phyloP scores from a whole-genome alignment of 2,329 filamentous ascomycete genomes.

The Allantophomopsis lycopodina region DNA sequence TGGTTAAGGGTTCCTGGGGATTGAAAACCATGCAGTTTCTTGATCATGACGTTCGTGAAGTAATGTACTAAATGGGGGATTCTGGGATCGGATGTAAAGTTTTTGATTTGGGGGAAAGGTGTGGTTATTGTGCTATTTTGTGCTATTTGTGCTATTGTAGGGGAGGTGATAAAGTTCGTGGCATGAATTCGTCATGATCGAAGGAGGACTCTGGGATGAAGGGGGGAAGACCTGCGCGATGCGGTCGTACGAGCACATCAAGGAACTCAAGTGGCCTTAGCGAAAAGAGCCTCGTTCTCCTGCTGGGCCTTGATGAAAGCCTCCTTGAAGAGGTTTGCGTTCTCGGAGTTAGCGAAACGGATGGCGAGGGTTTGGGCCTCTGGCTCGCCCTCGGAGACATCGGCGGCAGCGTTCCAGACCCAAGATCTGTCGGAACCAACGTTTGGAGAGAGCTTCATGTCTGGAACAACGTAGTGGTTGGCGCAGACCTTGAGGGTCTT shows the following conservation, averaged over 20 bases:
- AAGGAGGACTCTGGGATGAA: background rate
- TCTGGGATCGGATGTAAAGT: no score
- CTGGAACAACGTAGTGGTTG: conserved; percentile 98
- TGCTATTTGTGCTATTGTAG: no score
- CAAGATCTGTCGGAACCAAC: conserved; percentile 96
- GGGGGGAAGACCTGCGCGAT: no score
- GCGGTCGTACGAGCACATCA: background rate
- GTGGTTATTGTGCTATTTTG: background rate
- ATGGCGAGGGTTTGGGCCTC: conserved; percentile 95
- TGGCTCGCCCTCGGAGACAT: conserved; percentile 95
- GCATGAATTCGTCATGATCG: background rate
- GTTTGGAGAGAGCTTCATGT: conserved; percentile 98
- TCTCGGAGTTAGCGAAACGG: conserved; percentile 94
- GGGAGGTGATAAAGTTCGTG: no score
- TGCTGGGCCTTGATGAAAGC: conserved; percentile 93
- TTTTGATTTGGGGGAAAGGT: background rate
- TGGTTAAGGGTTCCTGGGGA: no score
- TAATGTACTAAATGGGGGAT: background rate
- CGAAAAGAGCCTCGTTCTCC: conserved; percentile 85
- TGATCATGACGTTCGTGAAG: conserved; percentile 4
- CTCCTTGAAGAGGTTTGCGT: conserved; percentile 96
- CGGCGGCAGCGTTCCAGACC: conserved; percentile 97
- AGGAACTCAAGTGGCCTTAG: conserved; percentile 23
- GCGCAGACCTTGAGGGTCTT: conserved; percentile 99
- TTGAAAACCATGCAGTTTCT: background rate